Conservation (phyloP, 1,284 basidiomycete genomes). For the Trichosporon asahii region DNA sequence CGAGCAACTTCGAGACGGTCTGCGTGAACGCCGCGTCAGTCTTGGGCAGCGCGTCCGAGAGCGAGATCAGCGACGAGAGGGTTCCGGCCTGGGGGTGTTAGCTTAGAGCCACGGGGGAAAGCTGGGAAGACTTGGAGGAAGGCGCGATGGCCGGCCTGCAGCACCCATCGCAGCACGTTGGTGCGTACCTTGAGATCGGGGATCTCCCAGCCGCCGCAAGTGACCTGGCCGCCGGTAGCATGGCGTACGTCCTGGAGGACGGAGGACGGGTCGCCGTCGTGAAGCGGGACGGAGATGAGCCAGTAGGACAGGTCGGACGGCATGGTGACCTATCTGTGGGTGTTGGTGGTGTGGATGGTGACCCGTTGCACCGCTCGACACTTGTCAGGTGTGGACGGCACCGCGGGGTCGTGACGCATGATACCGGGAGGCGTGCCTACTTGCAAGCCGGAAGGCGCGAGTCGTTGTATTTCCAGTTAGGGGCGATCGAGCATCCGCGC, state of each 20-base stretch:
- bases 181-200: constrained; percentile 51
- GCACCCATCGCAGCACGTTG: background rate
- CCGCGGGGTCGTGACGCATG: constrained; percentile 3
- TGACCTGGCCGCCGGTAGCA: constrained; percentile 46
- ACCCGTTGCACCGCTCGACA: background rate
- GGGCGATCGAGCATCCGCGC: background rate
- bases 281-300: constrained; percentile 56
- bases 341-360: background rate
- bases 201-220: constrained; percentile 48
- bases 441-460: background rate
- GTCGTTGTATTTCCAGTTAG: background rate
- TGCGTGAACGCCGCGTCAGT: constrained; percentile 83
- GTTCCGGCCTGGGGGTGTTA: constrained; percentile 72
- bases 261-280: constrained; percentile 54
- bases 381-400: background rate
- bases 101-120: background rate
- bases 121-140: too few relatives aligned
- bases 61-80: constrained; percentile 78
- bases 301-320: constrained; percentile 57
- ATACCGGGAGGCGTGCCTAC: background rate
- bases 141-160: background rate
- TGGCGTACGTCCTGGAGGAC: constrained; percentile 53
- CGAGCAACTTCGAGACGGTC: constrained; percentile 87
- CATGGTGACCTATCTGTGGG: constrained; percentile 39
- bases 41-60: constrained; percentile 92